A percentile compares a stretch with the other conserved stretches of the same genome.
phyloP scores from a whole-genome alignment of 2,329 filamentous ascomycete genomes.

The Alternaria metachromatica region DNA sequence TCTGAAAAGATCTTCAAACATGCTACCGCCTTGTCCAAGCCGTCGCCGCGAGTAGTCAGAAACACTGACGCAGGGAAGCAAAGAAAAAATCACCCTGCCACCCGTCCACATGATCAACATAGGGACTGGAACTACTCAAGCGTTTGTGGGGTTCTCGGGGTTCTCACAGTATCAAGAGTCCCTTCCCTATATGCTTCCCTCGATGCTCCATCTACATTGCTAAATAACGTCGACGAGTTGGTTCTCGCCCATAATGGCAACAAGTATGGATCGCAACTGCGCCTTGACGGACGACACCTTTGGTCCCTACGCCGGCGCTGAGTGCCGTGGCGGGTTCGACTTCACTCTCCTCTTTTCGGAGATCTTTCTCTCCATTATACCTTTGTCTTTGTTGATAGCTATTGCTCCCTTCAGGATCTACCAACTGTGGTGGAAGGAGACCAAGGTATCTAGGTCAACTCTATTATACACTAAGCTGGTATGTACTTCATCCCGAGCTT shows the following conservation, averaged over 20 bases:
- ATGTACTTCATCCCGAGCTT: conserved; percentile 1
- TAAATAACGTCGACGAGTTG: conserved; percentile 28
- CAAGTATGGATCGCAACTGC: conserved; percentile 23
- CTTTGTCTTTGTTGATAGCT: conserved; percentile 37
- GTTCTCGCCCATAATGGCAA: conserved; percentile 28
- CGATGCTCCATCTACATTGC: conserved; percentile 25
- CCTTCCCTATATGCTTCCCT: conserved; percentile 23
- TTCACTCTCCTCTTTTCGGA: conserved; percentile 50
- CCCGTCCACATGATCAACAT: conserved; percentile 27
- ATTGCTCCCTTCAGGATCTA: conserved; percentile 37
- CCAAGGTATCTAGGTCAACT: conserved; percentile 32
- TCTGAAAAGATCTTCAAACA: conserved; percentile 11
- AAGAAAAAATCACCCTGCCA: conserved; percentile 22
- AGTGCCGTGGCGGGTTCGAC: conserved; percentile 47
- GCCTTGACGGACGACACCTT: conserved; percentile 39
- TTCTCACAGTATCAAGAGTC: conserved; percentile 21
- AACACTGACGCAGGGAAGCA: conserved; percentile 22
- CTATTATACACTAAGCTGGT: conserved; percentile 38
- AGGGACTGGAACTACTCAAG: conserved; percentile 17
- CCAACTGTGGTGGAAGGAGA: conserved; percentile 33
- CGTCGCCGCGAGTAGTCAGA: conserved; percentile 13
- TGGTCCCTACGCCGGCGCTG: conserved; percentile 38
- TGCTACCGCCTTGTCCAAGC: conserved; percentile 16
- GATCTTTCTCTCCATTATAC: conserved; percentile 41
- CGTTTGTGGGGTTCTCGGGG: conserved; percentile 16